These are phyloP conservation scores for Flaveria sonorensis DNA, from an alignment of 129 eudicot species.

Conservation along the genomic window DNA sequence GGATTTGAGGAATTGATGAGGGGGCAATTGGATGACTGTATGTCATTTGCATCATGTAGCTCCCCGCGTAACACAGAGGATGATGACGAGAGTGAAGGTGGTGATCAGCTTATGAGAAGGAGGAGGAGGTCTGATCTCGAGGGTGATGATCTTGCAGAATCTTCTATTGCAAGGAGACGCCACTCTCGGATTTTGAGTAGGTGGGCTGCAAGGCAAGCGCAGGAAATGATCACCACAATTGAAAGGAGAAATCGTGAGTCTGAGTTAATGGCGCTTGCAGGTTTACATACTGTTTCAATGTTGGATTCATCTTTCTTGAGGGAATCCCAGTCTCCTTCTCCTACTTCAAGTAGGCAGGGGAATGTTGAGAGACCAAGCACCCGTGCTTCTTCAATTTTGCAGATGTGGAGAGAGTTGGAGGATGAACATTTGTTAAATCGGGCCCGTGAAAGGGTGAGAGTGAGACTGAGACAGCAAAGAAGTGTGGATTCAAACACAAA, in stretches of 20 bases:
- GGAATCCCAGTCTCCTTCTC: slow-evolving; percentile 85
- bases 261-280: slow-evolving; percentile 95
- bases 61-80: slow-evolving; percentile 71
- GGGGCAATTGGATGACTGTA: slow-evolving; percentile 88
- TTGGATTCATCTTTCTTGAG: slow-evolving; percentile 86
- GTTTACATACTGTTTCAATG: slow-evolving; percentile 93
- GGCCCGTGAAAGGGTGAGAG: slow-evolving; percentile 88
- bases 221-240: slow-evolving; percentile 93
- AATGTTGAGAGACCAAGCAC: slow-evolving; percentile 82
- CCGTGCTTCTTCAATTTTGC: slow-evolving; percentile 82
- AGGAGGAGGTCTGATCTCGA: slow-evolving; percentile 96
- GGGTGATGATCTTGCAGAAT: slow-evolving; percentile 94
- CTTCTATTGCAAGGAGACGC: slow-evolving; percentile 92
- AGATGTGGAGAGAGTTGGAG: slow-evolving; percentile 99
- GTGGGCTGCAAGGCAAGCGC: slow-evolving; percentile 98
- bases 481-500: slow-evolving; percentile 68
- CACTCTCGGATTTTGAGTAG: slow-evolving; percentile 82
- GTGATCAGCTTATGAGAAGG: slow-evolving; percentile 83
- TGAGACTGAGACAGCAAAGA: slow-evolving; percentile 71
- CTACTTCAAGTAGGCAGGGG: slow-evolving; percentile 79
- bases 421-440: slow-evolving; percentile 76
- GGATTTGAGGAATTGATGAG: slow-evolving; percentile 91
- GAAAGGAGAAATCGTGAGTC: slow-evolving; percentile 95
- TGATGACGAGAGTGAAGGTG: slow-evolving; percentile 71
- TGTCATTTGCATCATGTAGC: slow-evolving; percentile 91